These are phyloP conservation scores for Penstemon barbatus DNA, from an alignment of 257 asterid species.

Conservation along the genomic window DNA sequence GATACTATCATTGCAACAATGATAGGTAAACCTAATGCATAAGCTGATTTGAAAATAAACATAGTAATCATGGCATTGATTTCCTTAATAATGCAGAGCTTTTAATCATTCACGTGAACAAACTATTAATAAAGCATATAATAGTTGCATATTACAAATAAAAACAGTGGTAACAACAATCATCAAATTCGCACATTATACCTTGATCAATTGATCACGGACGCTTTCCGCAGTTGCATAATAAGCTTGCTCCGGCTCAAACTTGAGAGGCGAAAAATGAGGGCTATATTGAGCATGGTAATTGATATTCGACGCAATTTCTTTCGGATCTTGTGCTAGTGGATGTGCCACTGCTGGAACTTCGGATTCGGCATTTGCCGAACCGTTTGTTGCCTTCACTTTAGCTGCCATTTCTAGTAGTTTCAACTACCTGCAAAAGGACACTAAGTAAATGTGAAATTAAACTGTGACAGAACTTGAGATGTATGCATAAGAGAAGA, in stretches of 20 bases:
- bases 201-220: conserved; percentile 87
- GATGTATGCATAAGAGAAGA: neutral
- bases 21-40: too few species aligned
- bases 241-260: conserved; percentile 90
- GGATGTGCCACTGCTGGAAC: conserved; percentile 77
- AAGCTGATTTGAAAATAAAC: too few species aligned
- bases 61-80: too few species aligned
- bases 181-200: conserved; percentile 29
- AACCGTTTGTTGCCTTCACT: conserved; percentile 41
- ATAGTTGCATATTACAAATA: too few species aligned
- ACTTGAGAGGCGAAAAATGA: conserved; percentile 89
- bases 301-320: conserved; percentile 84
- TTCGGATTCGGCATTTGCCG: conserved; percentile 33
- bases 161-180: neutral
- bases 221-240: conserved; percentile 97
- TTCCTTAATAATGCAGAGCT: too few species aligned
- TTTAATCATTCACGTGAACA: too few species aligned
- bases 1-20: too few species aligned
- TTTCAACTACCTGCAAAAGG: conserved; percentile 2
- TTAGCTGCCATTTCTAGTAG: conserved; percentile 49
- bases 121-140: too few species aligned
- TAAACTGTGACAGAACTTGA: neutral
- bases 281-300: conserved; percentile 89
- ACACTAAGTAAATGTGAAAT: neutral
- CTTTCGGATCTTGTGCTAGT: conserved; percentile 54